A percentile compares a stretch with the other conserved stretches of the same genome.
Evolutionary conservation across 1,284 basidiomycete species (phyloP).

Genomic region (Inonotus obliquus): DNA sequence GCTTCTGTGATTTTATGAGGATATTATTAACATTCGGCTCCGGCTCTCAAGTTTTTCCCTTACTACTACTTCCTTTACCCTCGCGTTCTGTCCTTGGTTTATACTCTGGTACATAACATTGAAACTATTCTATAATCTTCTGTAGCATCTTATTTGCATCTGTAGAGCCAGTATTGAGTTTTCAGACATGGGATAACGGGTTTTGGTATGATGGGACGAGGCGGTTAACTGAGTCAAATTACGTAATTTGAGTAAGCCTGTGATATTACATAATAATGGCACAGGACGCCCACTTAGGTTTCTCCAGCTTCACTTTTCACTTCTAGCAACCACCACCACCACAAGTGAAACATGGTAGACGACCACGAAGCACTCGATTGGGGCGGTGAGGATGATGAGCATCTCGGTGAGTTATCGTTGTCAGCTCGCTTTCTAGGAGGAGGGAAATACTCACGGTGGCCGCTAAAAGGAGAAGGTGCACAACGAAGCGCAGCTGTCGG

Average conservation of each 20-base stretch:
- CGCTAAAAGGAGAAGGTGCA: conserved; percentile 19
- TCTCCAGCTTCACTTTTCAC: not conserved
- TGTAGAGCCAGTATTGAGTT: conserved; percentile 2
- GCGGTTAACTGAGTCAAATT: not conserved
- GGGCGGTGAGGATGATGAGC: conserved; percentile 67
- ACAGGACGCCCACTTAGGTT: not conserved
- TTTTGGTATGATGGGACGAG: too few species aligned
- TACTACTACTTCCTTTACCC: not conserved
- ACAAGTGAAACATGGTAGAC: conserved; percentile 49
- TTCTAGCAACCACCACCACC: not conserved
- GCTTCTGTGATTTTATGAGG: not conserved
- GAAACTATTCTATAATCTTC: not conserved
- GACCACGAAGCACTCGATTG: conserved; percentile 69
- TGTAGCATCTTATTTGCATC: conserved; percentile 6
- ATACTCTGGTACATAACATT: not conserved
- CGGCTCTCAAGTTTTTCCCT: not conserved
- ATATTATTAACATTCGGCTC: not conserved
- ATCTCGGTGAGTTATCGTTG: conserved; percentile 21
- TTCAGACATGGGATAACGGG: not conserved
- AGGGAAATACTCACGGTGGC: not conserved
- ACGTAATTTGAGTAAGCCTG: not conserved
- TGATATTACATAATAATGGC: not conserved
- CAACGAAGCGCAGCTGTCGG: conserved; percentile 29
- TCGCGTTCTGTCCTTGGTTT: not conserved
- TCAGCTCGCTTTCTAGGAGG: not conserved